Evolutionary conservation across 306 rosid species (phyloP), one percentile per base, ranked within the genome.

Genomic region (Calophaca sinica): DNA sequence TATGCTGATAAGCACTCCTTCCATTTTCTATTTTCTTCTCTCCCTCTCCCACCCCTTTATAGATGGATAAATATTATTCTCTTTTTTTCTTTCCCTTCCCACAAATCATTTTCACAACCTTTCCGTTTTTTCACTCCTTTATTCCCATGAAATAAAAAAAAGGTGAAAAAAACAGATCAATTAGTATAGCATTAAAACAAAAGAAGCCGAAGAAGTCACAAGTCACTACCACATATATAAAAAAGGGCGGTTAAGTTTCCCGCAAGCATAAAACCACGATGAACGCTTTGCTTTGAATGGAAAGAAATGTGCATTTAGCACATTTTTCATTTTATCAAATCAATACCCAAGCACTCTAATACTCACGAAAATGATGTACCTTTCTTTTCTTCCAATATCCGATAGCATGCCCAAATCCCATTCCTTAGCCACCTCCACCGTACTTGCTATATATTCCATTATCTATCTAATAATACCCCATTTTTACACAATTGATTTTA

Each of bases 251-350:
- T 88, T 83, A 83, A 72, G 82, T 85, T 79, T 6, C 73, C 76
- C 39, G 63, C 76, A 83, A 88, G 89, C 68, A 81, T 85, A 9
- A 75, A 78, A 68, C 48, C 73, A 76, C 79, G 69, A 65, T 72
- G 82, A 70, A 83, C 68, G 65, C 87, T 88, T 88, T 79, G 88
- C 92, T 83, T 88, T 79, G 80, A 86, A 88, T 81, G 85, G 84
- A 88, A 81, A 81, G 69, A 13, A 66, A 67, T 52, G 61, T 15
- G 68, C 71, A 73, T 54, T 80, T 58, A 14, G 8, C 59, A 48
- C 46, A 68, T 67, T 61, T 70, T 79, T 14, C 42, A 38, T 68
- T 60, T 65, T 28, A 54, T 64, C 62, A 64, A 35, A 54, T 55
- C 36, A 36, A 39, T 62, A 36, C 2, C 62, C 49, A 31, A 58